A percentile compares a stretch with the other conserved stretches of the same genome.
phyloP scores from a whole-genome alignment of 805 yeast genomes.

The Candida easanensis region DNA sequence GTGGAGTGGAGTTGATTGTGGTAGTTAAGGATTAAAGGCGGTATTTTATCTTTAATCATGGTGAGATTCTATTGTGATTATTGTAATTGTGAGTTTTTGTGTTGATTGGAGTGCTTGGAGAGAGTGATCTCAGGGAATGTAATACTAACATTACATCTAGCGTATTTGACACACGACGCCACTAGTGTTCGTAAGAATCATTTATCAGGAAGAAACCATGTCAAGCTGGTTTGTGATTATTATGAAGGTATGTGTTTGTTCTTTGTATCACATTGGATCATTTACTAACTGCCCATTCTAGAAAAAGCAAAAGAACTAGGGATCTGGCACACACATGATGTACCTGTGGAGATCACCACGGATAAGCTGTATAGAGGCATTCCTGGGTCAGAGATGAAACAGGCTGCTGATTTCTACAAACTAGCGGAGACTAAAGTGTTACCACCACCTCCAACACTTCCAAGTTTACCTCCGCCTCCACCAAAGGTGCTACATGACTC shows the following conservation, averaged over 20 bases:
- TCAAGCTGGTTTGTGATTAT: slow-evolving; percentile 68
- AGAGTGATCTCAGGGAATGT: not conserved
- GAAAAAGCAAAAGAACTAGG: slow-evolving; percentile 33
- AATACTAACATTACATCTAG: slow-evolving; percentile 19
- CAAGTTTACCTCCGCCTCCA: slow-evolving; percentile 25
- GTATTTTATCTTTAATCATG: no score
- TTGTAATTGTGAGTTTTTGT: slow-evolving; percentile 49
- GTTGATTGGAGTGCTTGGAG: no score
- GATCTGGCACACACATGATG: slow-evolving; percentile 29
- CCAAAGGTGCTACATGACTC: slow-evolving; percentile 20
- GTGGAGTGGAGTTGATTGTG: not conserved
- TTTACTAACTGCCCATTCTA: slow-evolving; percentile 4
- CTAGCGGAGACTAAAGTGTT: slow-evolving; percentile 17
- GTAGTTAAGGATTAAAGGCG: not conserved
- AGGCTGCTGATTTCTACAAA: slow-evolving; percentile 17
- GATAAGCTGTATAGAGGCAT: slow-evolving; percentile 25
- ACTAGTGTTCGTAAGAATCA: slow-evolving; percentile 81
- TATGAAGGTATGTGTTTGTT: slow-evolving; percentile 45
- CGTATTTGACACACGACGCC: slow-evolving; percentile 86
- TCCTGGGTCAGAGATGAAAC: slow-evolving; percentile 30
- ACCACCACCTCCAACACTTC: slow-evolving; percentile 28
- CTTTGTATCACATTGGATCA: not conserved
- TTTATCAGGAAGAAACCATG: slow-evolving; percentile 72
- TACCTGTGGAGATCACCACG: slow-evolving; percentile 20
- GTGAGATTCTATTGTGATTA: slow-evolving; percentile 81